Percentiles rank a stretch among this genome's conserved stretches.
These are phyloP conservation scores for Populus nigra DNA, from an alignment of 345 rosid species.

Conservation along the genomic window DNA sequence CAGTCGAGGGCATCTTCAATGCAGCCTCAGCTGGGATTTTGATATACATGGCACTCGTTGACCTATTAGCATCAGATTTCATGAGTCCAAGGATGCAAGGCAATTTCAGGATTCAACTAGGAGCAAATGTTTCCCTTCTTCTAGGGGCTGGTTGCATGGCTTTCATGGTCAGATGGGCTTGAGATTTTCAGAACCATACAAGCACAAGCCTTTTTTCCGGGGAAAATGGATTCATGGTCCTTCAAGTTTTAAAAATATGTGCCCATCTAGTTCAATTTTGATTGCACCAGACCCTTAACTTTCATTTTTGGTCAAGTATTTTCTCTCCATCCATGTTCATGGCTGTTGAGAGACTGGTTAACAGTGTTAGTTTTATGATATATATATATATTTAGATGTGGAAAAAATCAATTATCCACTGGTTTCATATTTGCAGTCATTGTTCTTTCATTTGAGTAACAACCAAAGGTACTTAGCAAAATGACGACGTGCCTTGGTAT, in stretches of 20 bases:
- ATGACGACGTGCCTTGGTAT: background rate
- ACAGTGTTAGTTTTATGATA: background rate
- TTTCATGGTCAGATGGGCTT: slow-evolving; percentile 67
- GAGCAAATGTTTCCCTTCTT: slow-evolving; percentile 54
- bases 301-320: no score
- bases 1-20: slow-evolving; percentile 57
- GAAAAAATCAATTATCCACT: background rate
- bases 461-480: background rate
- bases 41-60: slow-evolving; percentile 82
- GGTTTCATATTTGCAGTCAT: background rate
- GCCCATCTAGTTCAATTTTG: no score
- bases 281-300: no score
- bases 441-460: background rate
- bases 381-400: background rate
- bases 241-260: no score
- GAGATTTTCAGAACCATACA: background rate
- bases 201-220: background rate
- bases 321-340: no score
- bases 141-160: slow-evolving; percentile 67
- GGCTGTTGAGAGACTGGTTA: no score
- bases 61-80: slow-evolving; percentile 69
- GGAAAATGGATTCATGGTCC: no score
- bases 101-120: slow-evolving; percentile 50
- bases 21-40: slow-evolving; percentile 73
- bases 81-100: slow-evolving; percentile 54